Conservation (phyloP, 805 yeast genomes). For the Komagataella populi region DNA sequence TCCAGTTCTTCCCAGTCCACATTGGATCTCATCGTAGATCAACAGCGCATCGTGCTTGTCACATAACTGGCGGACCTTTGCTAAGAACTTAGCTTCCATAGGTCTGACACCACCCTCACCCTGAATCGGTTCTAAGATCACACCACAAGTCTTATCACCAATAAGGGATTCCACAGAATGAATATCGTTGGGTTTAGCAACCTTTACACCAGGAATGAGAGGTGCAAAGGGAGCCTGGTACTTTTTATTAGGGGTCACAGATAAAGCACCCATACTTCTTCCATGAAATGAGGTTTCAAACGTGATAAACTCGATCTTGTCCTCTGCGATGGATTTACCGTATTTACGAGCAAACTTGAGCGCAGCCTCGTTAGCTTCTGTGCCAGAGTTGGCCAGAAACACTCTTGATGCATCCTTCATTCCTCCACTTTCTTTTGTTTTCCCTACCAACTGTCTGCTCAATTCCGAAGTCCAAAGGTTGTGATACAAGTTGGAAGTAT, state of each 20-base stretch:
- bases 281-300: constrained; percentile 91
- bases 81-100: constrained; percentile 48
- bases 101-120: constrained; percentile 94
- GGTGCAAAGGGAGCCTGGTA: constrained; percentile 89
- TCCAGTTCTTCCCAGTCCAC: constrained; percentile 92
- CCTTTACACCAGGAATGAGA: constrained; percentile 75
- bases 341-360: constrained; percentile 60
- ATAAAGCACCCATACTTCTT: constrained; percentile 83
- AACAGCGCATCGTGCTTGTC: constrained; percentile 55
- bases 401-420: constrained; percentile 73
- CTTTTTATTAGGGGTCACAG: constrained; percentile 87
- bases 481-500: constrained; percentile 75
- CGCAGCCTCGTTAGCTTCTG: constrained; percentile 49
- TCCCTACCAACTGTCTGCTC: constrained; percentile 53
- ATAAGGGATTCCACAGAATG: constrained; percentile 43
- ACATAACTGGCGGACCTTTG: constrained; percentile 54
- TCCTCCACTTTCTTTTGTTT: constrained; percentile 63
- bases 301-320: constrained; percentile 70
- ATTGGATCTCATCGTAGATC: constrained; percentile 92
- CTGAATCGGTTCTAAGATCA: constrained; percentile 93
- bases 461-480: constrained; percentile 77
- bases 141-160: constrained; percentile 67
- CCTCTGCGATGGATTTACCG: constrained; percentile 41
- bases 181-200: constrained; percentile 50
- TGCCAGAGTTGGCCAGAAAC: constrained; percentile 45